Evolutionary conservation across 805 yeast genomes (phyloP).

Genomic region (Ogataea zsoltii): DNA sequence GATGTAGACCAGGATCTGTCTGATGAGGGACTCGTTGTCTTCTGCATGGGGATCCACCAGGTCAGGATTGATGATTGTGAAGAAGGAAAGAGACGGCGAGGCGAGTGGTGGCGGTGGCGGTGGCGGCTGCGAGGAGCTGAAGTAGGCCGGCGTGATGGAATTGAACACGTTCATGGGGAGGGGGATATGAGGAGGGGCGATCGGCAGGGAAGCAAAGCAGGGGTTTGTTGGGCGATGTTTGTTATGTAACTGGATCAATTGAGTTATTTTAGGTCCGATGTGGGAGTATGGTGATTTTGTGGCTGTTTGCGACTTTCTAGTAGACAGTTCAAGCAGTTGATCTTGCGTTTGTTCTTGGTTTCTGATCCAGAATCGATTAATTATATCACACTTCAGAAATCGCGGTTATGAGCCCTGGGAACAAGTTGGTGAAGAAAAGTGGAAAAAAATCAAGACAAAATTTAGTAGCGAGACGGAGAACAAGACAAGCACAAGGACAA

Average conservation of each 20-base stretch:
- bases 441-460: background rate
- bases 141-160: conserved; percentile 20
- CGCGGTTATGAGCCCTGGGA: conserved; percentile 2
- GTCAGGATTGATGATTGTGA: conserved; percentile 25
- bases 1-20: conserved; percentile 29
- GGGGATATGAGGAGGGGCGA: background rate
- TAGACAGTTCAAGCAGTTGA: too few relatives aligned
- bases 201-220: background rate
- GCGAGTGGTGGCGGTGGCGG: background rate
- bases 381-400: too few relatives aligned
- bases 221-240: too few relatives aligned
- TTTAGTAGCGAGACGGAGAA: too few relatives aligned
- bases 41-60: conserved; percentile 21
- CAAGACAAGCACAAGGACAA: background rate
- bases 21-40: conserved; percentile 20
- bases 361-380: too few relatives aligned
- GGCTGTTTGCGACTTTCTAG: too few relatives aligned
- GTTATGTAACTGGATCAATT: too few relatives aligned
- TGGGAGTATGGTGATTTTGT: too few relatives aligned
- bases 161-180: conserved; percentile 22
- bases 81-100: conserved; percentile 22
- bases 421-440: background rate
- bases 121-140: background rate
- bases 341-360: too few relatives aligned
- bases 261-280: background rate